These are phyloP conservation scores for Phytophthora tubulina DNA, from an alignment of 352 stramenopile genomes.

Conservation along the genomic window DNA sequence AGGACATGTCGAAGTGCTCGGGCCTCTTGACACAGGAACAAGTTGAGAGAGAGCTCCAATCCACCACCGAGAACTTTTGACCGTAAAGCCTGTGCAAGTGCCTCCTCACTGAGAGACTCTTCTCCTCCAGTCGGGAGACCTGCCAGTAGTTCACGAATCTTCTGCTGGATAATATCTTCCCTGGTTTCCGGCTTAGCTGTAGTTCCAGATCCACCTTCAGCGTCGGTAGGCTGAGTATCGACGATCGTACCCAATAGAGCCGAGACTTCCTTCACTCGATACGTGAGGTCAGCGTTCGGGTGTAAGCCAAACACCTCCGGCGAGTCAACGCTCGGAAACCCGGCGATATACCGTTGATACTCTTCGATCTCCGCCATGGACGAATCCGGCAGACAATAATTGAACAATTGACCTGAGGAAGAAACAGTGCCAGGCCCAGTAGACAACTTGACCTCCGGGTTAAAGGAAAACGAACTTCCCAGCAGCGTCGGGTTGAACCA, in stretches of 20 bases:
- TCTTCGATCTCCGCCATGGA: constrained; percentile 66
- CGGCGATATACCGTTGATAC: constrained; percentile 67
- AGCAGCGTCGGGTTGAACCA: constrained; percentile 79
- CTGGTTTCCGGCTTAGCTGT: constrained; percentile 50
- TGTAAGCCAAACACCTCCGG: constrained; percentile 86
- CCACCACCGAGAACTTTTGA: constrained; percentile 64
- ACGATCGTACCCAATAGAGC: constrained; percentile 68
- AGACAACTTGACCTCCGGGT: constrained; percentile 56
- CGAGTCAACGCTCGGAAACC: constrained; percentile 77
- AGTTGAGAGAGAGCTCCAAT: constrained; percentile 77
- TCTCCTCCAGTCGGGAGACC: constrained; percentile 59
- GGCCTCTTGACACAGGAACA: constrained; percentile 82
- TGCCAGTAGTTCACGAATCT: constrained; percentile 61
- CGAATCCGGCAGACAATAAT: constrained; percentile 62
- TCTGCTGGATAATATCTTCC: constrained; percentile 72
- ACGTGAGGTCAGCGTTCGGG: constrained; percentile 83
- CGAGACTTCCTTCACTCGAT: constrained; percentile 80
- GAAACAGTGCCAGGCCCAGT: constrained; percentile 26
- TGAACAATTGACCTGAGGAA: constrained; percentile 46
- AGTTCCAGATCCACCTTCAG: constrained; percentile 25
- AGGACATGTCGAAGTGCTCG: constrained; percentile 73
- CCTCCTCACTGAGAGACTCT: constrained; percentile 54
- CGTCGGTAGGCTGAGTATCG: constrained; percentile 74
- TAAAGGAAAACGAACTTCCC: constrained; percentile 74
- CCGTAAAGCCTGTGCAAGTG: constrained; percentile 43